Evolutionary conservation across 805 yeast genomes (phyloP).

Genomic region (Jamesozyma spencerorum): DNA sequence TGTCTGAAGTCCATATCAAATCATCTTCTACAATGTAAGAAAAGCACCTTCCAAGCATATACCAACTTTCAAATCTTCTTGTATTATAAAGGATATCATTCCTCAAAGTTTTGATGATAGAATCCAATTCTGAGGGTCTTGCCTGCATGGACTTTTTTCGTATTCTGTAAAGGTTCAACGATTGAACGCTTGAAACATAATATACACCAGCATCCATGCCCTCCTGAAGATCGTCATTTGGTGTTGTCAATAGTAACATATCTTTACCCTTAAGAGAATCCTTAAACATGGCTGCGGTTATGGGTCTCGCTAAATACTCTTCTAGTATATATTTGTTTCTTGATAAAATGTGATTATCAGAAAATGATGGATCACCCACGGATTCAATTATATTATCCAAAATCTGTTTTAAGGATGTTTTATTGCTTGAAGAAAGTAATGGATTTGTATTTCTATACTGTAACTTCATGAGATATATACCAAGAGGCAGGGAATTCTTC

Average conservation of each 20-base stretch:
- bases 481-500: slow-evolving; percentile 23
- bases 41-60: slow-evolving; percentile 68
- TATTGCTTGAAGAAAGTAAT: slow-evolving; percentile 42
- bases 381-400: slow-evolving; percentile 65
- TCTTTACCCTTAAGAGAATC: slow-evolving; percentile 46
- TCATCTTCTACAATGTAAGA: slow-evolving; percentile 80
- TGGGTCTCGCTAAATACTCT: slow-evolving; percentile 37
- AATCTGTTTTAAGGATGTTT: slow-evolving; percentile 62
- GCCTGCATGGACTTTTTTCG: slow-evolving; percentile 75
- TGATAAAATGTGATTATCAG: slow-evolving; percentile 34
- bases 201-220: slow-evolving; percentile 59
- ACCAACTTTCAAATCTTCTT: slow-evolving; percentile 77
- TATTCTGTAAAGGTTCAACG: slow-evolving; percentile 33
- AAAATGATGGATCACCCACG: slow-evolving; percentile 53
- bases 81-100: slow-evolving; percentile 61
- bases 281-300: slow-evolving; percentile 39
- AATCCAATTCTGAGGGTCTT: slow-evolving; percentile 70
- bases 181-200: slow-evolving; percentile 26
- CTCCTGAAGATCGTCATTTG: slow-evolving; percentile 36
- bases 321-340: slow-evolving; percentile 40
- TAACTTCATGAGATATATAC: slow-evolving; percentile 31
- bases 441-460: slow-evolving; percentile 45
- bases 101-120: slow-evolving; percentile 55
- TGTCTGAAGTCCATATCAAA: slow-evolving; percentile 85
- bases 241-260: slow-evolving; percentile 24